A percentile compares a stretch with the other conserved stretches of the same genome.
phyloP scores from a whole-genome alignment of 1,284 basidiomycete species.

The Cutaneotrichosporon sp. region DNA sequence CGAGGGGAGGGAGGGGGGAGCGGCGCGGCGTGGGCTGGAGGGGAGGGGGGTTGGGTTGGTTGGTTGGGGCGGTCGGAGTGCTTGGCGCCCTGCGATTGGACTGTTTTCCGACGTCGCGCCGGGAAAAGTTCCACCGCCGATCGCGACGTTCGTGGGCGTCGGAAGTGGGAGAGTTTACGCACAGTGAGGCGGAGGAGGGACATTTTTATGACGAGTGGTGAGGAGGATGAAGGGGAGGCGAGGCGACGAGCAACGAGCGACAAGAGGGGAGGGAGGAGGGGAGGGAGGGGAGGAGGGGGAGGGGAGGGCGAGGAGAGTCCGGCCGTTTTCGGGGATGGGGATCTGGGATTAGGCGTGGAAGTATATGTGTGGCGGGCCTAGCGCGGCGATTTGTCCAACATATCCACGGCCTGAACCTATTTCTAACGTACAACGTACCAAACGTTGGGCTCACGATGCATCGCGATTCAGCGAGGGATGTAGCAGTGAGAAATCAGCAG shows the following conservation, averaged over 20 bases:
- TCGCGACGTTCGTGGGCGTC: slow-evolving; percentile 3
- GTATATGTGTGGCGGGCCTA: slow-evolving; percentile 2
- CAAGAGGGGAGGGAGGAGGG: slow-evolving; percentile 1
- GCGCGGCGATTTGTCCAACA: not conserved
- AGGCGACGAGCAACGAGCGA: not conserved
- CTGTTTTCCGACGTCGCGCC: not conserved
- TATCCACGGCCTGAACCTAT: no score
- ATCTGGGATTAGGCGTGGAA: not conserved
- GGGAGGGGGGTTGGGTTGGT: not conserved
- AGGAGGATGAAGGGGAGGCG: slow-evolving; percentile 8
- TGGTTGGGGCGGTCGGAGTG: not conserved
- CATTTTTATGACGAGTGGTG: slow-evolving; percentile 36
- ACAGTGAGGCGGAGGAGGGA: slow-evolving; percentile 48
- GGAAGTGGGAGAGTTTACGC: slow-evolving; percentile 20
- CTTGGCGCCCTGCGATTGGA: not conserved
- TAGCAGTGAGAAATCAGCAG: not conserved
- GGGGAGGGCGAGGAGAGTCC: not conserved
- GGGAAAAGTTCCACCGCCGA: not conserved
- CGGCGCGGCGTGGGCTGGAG: not conserved
- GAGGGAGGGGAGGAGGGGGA: slow-evolving; percentile 6
- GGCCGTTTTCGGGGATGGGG: slow-evolving; percentile 15
- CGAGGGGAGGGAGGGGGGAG: not conserved
- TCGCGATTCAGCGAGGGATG: no score
- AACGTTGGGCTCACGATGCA: not conserved
- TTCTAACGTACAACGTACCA: no score